phyloP scores from a whole-genome alignment of 345 rosid genomes.

The Eucalyptus marginata region DNA sequence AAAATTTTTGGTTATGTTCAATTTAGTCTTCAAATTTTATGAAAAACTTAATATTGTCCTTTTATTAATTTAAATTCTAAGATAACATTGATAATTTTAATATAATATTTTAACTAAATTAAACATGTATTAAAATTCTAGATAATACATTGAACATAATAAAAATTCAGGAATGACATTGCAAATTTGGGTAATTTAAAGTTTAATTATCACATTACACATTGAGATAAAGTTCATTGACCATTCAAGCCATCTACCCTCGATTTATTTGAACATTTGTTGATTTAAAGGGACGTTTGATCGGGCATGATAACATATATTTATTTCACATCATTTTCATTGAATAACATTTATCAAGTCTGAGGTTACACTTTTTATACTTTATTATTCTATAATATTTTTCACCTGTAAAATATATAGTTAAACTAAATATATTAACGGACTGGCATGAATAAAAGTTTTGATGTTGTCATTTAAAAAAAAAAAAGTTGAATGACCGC shows the following conservation, averaged over 20 bases:
- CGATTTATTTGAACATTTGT: background rate
- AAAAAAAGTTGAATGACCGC: fast-evolving
- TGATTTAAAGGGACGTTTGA: background rate
- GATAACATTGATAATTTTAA: too few relatives aligned
- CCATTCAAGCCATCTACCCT: fast-evolving
- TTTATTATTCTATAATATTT: background rate
- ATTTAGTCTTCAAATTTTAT: too few relatives aligned
- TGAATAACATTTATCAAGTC: too few relatives aligned
- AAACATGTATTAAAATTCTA: too few relatives aligned
- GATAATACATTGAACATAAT: fast-evolving
- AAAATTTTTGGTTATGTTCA: too few relatives aligned
- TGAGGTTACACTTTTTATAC: too few relatives aligned
- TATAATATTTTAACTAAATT: fast-evolving
- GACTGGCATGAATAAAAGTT: background rate
- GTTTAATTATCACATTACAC: fast-evolving
- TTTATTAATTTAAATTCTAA: fast-evolving
- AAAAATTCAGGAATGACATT: too few relatives aligned
- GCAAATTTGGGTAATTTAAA: too few relatives aligned
- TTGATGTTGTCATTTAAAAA: background rate
- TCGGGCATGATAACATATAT: too few relatives aligned
- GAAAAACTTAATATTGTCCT: fast-evolving
- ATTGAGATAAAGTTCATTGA: fast-evolving
- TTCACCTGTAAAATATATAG: background rate
- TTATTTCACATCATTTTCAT: too few relatives aligned
- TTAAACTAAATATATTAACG: background rate